These are phyloP conservation scores for Geotrichum europaeum DNA, from an alignment of 1,139 yeast genomes.

Conservation along the genomic window DNA sequence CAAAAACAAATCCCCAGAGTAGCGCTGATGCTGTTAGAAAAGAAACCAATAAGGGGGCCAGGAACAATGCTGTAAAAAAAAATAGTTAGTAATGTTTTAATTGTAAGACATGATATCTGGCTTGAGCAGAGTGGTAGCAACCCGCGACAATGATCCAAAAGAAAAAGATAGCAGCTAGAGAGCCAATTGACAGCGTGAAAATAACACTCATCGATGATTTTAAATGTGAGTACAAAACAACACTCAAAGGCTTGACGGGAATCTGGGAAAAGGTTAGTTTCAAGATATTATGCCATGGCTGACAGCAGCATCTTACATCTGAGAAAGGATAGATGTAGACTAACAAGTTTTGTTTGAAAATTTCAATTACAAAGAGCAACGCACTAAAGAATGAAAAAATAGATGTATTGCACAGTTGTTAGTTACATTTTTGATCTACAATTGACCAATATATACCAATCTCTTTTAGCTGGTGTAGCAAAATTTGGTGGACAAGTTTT, in stretches of 20 bases:
- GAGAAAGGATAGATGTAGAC: neutral
- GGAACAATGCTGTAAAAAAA: neutral
- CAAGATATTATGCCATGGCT: neutral
- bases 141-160: conserved; percentile 1
- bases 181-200: neutral
- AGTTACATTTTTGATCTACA: neutral
- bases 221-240: neutral
- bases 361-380: conserved; percentile 3
- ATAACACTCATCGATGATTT: neutral
- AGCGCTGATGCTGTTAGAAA: neutral
- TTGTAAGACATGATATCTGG: neutral
- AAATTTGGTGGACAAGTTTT: too few relatives aligned
- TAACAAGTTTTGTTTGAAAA: neutral
- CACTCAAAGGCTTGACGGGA: neutral
- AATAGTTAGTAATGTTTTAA: neutral
- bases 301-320: neutral
- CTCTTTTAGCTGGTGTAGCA: too few relatives aligned
- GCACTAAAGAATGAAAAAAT: neutral
- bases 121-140: neutral
- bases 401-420: neutral
- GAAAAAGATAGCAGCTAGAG: conserved; percentile 1
- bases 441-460: neutral
- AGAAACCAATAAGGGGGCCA: conserved; percentile 2
- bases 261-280: neutral
- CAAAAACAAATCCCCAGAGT: neutral